Conservation (phyloP, 164 flowering plant genomes). For the Tinospora cordifolia region DNA sequence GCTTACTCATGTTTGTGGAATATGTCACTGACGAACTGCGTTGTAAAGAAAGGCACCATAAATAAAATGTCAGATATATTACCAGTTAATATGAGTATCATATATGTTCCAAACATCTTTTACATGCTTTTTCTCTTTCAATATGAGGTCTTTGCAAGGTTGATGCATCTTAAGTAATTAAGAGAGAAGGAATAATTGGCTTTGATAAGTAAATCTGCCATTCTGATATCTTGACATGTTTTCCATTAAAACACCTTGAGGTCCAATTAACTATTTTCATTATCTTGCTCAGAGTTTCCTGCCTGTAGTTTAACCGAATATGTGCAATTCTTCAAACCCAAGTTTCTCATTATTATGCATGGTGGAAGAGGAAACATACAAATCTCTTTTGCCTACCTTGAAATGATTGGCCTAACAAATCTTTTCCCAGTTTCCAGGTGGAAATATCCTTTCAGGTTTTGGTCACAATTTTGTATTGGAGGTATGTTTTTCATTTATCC, state of each 20-base stretch:
- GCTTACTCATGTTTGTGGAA: background rate
- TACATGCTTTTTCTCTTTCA: background rate
- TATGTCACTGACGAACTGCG: background rate
- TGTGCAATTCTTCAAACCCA: background rate
- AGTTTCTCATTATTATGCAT: background rate
- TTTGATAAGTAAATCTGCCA: background rate
- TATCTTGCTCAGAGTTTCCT: background rate
- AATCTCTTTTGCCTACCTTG: background rate
- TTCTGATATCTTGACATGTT: background rate
- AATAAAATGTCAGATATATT: background rate
- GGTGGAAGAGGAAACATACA: background rate
- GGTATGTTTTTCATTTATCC: conserved; percentile 20
- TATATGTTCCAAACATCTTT: background rate
- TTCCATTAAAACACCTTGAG: background rate
- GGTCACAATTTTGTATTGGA: conserved; percentile 37
- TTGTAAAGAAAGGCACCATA: too few species aligned
- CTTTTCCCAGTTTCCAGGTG: conserved; percentile 29
- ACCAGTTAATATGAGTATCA: background rate
- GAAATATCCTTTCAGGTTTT: conserved; percentile 27
- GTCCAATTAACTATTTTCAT: background rate
- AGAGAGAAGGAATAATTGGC: background rate
- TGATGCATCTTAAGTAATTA: background rate
- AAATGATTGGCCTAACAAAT: background rate
- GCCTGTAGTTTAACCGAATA: background rate
- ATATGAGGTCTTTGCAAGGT: background rate